Percentiles rank a stretch among this genome's conserved stretches.
Evolutionary conservation across 2,329 filamentous ascomycete species (phyloP).

Genomic region (Aspergillus nomiae): DNA sequence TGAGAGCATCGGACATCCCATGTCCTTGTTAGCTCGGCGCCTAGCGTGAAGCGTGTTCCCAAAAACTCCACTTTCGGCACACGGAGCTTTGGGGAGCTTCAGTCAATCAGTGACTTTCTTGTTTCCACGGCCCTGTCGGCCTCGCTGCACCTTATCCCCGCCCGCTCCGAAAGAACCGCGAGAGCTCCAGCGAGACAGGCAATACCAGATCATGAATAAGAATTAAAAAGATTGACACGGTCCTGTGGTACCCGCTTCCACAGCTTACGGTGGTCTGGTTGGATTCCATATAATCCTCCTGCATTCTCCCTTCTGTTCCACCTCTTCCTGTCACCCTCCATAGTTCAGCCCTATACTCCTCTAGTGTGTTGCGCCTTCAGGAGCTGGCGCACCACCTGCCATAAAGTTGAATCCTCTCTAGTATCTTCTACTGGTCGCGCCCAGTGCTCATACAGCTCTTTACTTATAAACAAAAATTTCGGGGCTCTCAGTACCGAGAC

Average conservation of each 20-base stretch:
- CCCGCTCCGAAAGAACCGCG: constrained; percentile 26
- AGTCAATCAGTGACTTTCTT: constrained; percentile 12
- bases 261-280: constrained; percentile 7
- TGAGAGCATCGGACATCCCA: background rate
- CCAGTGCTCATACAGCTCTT: background rate
- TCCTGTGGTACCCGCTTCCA: background rate
- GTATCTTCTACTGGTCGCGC: background rate
- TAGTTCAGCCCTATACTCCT: constrained; percentile 20
- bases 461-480: background rate
- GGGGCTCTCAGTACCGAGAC: background rate
- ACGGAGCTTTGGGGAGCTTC: constrained; percentile 20
- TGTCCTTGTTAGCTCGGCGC: constrained; percentile 1
- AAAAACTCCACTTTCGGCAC: constrained; percentile 18
- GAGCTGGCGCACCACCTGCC: background rate
- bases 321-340: constrained; percentile 5
- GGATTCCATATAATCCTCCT: constrained; percentile 6
- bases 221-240: constrained; percentile 16
- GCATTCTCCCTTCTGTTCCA: background rate
- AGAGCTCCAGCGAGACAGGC: background rate
- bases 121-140: constrained; percentile 32
- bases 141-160: constrained; percentile 31
- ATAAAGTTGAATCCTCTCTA: background rate
- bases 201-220: constrained; percentile 11
- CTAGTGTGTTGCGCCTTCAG: constrained; percentile 1
- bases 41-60: constrained; percentile 7